Evolutionary conservation across 2,329 filamentous ascomycete species (phyloP).

Genomic region (Eutypella sp.): DNA sequence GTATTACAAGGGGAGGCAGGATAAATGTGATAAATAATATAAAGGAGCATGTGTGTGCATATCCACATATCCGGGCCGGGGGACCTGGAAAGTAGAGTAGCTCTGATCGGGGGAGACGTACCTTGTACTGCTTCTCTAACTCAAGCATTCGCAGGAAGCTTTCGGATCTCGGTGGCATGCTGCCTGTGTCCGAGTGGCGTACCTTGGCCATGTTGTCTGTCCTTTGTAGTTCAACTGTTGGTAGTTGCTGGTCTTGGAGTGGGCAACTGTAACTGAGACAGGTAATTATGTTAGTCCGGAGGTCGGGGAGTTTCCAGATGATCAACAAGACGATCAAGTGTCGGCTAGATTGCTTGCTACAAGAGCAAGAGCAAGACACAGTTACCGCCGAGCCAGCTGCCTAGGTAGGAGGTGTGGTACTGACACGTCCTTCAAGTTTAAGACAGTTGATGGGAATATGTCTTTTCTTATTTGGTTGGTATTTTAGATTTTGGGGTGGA

Average conservation of each 20-base stretch:
- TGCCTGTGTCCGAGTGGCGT: constrained; percentile 20
- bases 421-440: too few species aligned
- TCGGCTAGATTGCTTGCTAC: too few species aligned
- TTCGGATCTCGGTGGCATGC: constrained; percentile 31
- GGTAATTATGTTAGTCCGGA: neutral
- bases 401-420: too few species aligned
- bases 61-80: too few species aligned
- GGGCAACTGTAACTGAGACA: neutral
- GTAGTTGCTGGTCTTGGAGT: too few species aligned
- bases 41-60: too few species aligned
- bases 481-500: neutral
- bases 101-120: constrained; percentile 33
- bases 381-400: too few species aligned
- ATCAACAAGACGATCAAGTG: too few species aligned
- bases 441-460: too few species aligned
- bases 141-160: constrained; percentile 57
- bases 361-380: neutral
- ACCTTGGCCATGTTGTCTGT: constrained; percentile 25
- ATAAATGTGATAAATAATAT: constrained; percentile 12
- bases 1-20: constrained; percentile 18
- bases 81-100: too few species aligned
- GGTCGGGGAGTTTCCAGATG: too few species aligned
- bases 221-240: neutral
- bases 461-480: too few species aligned
- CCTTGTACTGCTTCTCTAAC: constrained; percentile 54